Evolutionary conservation across 352 stramenopile genomes (phyloP).

Genomic region (Globisporangium megalacanthum): DNA sequence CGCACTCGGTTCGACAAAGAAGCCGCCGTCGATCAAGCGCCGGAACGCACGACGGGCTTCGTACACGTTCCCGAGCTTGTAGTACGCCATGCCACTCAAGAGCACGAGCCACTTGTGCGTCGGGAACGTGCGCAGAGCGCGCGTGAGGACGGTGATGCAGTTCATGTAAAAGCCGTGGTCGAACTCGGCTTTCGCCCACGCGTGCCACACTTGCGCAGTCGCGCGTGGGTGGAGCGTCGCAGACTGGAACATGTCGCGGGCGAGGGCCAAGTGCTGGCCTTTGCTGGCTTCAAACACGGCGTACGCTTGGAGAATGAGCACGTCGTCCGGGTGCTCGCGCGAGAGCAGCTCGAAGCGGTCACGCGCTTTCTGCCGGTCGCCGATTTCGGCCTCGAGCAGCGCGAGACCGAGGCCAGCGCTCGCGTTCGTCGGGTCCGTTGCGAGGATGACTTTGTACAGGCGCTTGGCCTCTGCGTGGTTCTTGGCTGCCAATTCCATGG

Average conservation of each 20-base stretch:
- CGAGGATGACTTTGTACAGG: constrained; percentile 78
- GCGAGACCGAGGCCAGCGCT: constrained; percentile 72
- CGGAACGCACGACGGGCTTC: constrained; percentile 64
- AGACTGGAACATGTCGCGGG: constrained; percentile 58
- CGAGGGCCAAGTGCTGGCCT: constrained; percentile 53
- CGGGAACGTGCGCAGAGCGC: constrained; percentile 56
- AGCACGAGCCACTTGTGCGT: constrained; percentile 83
- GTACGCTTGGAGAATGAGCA: constrained; percentile 69
- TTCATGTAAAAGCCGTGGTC: constrained; percentile 74
- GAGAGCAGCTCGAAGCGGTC: constrained; percentile 54
- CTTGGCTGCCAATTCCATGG: constrained; percentile 75
- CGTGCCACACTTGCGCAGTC: constrained; percentile 79
- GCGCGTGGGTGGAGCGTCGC: constrained; percentile 42
- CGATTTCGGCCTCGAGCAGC: constrained; percentile 57
- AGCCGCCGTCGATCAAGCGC: constrained; percentile 61
- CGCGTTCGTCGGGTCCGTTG: constrained; percentile 59
- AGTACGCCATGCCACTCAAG: constrained; percentile 68
- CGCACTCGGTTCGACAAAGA: constrained; percentile 64
- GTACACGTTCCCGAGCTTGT: constrained; percentile 76
- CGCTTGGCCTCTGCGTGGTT: constrained; percentile 75
- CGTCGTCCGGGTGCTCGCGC: constrained; percentile 50
- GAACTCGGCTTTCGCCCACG: constrained; percentile 82
- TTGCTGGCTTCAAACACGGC: constrained; percentile 71
- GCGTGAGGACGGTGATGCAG: constrained; percentile 56
- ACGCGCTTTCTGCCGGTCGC: constrained; percentile 45